Evolutionary conservation across 306 rosid genomes (phyloP), one percentile per base, ranked within the genome.

Genomic region (Alnus glutinosa): DNA sequence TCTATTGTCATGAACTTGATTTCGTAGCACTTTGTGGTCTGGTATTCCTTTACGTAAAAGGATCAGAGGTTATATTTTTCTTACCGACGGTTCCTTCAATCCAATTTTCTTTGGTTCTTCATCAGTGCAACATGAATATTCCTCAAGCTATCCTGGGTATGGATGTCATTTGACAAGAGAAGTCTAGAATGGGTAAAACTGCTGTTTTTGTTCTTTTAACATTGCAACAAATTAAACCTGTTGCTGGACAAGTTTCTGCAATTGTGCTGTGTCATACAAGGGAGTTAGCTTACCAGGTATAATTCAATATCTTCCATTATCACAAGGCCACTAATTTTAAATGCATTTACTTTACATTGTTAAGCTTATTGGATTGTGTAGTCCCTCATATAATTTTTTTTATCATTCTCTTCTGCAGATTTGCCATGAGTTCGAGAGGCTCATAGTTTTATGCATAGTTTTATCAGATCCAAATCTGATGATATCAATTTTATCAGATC

Each of bases 131-230:
- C 99, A 96, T 52, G 99, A 96, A 78, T 86, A 96, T 96, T 70
- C 99, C 99, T 7, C 99, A 96, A 93, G 99, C 99, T 50, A 93
- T 96, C 77, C 92, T 96, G 46, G 99, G 99, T 18, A 96, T 96
- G 99, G 99, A 96, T 88, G 99, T 96, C 15, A 86, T 96, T 80
- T 96, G 99, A 55, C 99, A 96, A 88, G 99, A 98, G 6, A 96
- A 96, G 86, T 96, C 99, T 74, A 98, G 99, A 59, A 96, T 96
- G 99, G 99, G 99, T 37, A 96, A 96, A 81, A 96, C 99, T 23
- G 99, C 99, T 76, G 99, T 96, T 11, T 96, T 96, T 87, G 99
- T 96, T 85, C 93, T 96, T 47, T 96, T 98, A 10, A 77, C 91
- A 39, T 81, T 96, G 84, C 99, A 96, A 90, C 99, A 96, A 87